A percentile compares a stretch with the other conserved stretches of the same genome.
These are phyloP conservation scores for Xylaria longipes DNA, from an alignment of 495 filamentous ascomycete genomes.

Conservation along the genomic window DNA sequence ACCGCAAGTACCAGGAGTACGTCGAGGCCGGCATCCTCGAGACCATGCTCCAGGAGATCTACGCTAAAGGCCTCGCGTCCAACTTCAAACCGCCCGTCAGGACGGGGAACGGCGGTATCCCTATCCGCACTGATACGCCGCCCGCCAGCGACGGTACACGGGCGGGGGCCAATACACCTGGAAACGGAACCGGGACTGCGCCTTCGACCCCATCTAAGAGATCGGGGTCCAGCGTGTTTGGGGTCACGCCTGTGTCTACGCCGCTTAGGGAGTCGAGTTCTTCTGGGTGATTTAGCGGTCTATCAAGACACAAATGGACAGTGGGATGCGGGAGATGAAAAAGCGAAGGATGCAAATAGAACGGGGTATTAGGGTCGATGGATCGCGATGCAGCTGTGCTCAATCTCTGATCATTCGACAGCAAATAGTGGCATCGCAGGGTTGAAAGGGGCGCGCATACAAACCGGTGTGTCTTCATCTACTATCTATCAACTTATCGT, in stretches of 20 bases:
- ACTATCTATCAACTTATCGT: background rate
- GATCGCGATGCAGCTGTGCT: background rate
- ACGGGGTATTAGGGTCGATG: background rate
- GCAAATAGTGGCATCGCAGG: background rate
- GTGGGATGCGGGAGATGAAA: background rate
- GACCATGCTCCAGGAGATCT: constrained; percentile 80
- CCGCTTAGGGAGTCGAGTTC: constrained; percentile 22
- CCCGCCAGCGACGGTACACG: constrained; percentile 9
- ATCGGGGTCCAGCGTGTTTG: constrained; percentile 20
- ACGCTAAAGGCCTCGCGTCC: constrained; percentile 70
- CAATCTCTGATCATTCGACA: background rate
- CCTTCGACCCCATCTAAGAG: constrained; percentile 26
- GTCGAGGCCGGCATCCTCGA: constrained; percentile 82
- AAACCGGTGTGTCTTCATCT: background rate
- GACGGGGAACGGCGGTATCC: constrained; percentile 2
- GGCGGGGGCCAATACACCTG: background rate
- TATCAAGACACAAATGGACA: background rate
- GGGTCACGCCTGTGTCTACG: constrained; percentile 23
- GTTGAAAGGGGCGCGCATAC: background rate
- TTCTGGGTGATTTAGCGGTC: background rate
- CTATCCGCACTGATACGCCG: constrained; percentile 24
- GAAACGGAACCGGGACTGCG: constrained; percentile 13
- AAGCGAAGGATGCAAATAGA: background rate
- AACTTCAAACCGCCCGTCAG: constrained; percentile 76
- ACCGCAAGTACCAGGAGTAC: constrained; percentile 89